Base-by-base conservation (phyloP, 2,329 filamentous ascomycete genomes). In the Penicillium sp. region DNA sequence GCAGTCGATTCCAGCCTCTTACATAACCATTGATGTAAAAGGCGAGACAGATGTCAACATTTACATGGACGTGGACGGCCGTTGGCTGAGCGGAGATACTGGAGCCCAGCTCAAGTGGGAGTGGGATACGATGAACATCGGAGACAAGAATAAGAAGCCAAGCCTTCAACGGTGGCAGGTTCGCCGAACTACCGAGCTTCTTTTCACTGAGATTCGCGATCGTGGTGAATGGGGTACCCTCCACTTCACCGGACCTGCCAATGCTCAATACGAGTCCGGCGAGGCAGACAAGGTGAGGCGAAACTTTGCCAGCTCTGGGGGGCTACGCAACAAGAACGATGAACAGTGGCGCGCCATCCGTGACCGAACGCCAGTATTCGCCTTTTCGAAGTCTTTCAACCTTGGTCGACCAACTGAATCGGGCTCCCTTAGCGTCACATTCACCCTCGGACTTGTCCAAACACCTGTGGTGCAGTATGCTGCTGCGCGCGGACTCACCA, bases 171-270 rank as follows among this genome's bases (percentile, higher is more conserved):
- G 67, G 51, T 79, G 76, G 76, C 65, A 70, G 38, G 62, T 78
- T 21, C 70, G 65, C 26, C 66, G 74, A 52, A 65, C 74, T 46
- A 69, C 62, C 3, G 83, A 93, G 70, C 78, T 87, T 67, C 76
- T 89, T n/a, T 82, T 94, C 49, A 89, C 87, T 0, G 90, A 95
- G 70, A 81, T 81, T 50, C 74, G 74, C 41, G 90, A 95, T 63
- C 86, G 86, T 41, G 82, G 87, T 1, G 90, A 95, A 81, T 95
- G 90, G 90, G 90, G 90, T 4, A 87, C 85, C 26, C 71, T 95
- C 52, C 83, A 89, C 70, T 90, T 95, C 67, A 87, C 87, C 21
- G 89, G 80, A 1, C 88, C 90, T 21, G 75, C 78, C 41, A 81
- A 86, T 65, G 83, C 82, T 16, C 77, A 81, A 24, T 86, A 92